Evolutionary conservation across 768 basidiomycete genomes (phyloP).

Genomic region (Dioszegia hungarica): DNA sequence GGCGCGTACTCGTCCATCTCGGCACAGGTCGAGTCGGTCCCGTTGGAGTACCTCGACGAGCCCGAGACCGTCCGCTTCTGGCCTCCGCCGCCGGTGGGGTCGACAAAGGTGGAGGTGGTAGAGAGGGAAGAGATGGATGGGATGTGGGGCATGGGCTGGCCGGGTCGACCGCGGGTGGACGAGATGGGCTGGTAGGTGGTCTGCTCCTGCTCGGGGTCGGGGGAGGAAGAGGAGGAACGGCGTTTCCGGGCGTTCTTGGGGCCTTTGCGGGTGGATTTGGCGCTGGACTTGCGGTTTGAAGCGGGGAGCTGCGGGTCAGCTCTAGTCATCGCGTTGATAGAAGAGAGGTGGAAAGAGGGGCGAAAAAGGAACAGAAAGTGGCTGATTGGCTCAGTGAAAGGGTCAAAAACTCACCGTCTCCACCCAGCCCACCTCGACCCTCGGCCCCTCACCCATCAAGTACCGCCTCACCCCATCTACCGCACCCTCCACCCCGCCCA

Average conservation of each 20-base stretch:
- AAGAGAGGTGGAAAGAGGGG: no score
- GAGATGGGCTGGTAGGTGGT: neutral
- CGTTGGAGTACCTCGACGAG: neutral
- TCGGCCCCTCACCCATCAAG: conserved; percentile 23
- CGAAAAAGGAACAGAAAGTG: neutral
- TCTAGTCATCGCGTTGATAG: no score
- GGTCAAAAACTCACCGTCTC: conserved; percentile 26
- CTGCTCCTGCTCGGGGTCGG: neutral
- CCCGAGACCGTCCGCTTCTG: neutral
- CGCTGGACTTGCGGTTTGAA: neutral
- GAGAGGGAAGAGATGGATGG: conserved; percentile 2
- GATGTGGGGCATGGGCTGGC: neutral
- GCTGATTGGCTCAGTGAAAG: neutral
- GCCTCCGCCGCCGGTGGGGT: neutral
- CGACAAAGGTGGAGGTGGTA: conserved; percentile 1
- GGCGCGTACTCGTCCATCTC: neutral
- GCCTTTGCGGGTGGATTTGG: neutral
- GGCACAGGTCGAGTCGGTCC: neutral
- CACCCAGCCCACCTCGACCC: conserved; percentile 33
- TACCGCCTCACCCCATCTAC: conserved; percentile 27
- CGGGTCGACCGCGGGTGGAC: no score
- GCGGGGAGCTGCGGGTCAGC: neutral
- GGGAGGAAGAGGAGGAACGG: neutral
- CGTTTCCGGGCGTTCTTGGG: no score
- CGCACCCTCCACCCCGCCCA: neutral